These are phyloP conservation scores for Cutaneotrichosporon sp. DNA, from an alignment of 1,284 basidiomycete genomes.

Conservation along the genomic window DNA sequence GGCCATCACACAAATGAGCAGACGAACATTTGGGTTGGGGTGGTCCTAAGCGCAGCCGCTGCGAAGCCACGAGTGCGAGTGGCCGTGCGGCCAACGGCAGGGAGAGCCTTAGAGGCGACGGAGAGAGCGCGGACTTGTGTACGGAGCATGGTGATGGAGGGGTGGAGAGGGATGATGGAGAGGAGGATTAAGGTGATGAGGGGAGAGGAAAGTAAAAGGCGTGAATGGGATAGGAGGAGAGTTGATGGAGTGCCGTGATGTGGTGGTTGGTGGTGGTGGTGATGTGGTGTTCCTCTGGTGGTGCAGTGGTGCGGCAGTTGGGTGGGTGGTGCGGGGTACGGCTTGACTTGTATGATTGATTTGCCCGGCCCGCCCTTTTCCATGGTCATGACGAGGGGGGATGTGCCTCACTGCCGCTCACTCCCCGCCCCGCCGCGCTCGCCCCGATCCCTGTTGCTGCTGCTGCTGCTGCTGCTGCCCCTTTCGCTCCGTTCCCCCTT, in stretches of 20 bases:
- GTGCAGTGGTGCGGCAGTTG: too few relatives aligned
- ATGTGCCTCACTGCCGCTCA: too few relatives aligned
- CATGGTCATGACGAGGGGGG: background rate
- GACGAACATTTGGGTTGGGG: slow-evolving; percentile 12
- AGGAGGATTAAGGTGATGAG: background rate
- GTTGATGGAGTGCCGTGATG: background rate
- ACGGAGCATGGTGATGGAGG: slow-evolving; percentile 36
- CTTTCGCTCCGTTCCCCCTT: too few relatives aligned
- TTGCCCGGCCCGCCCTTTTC: background rate
- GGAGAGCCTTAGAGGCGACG: slow-evolving; percentile 17
- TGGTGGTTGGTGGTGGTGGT: background rate
- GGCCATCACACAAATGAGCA: background rate
- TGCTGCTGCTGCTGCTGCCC: too few relatives aligned
- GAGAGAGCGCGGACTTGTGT: slow-evolving; percentile 31
- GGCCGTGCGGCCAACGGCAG: slow-evolving; percentile 9
- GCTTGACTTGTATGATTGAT: background rate
- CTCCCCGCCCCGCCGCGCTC: too few relatives aligned
- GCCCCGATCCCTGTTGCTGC: too few relatives aligned
- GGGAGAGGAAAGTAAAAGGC: background rate
- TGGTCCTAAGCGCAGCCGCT: background rate
- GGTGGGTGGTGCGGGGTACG: too few relatives aligned
- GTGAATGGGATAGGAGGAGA: background rate
- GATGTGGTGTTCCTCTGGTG: too few relatives aligned
- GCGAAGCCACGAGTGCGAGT: background rate
- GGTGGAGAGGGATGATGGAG: background rate